Conservation (phyloP, 805 yeast genomes). For the Zygosaccharomyces bisporus region DNA sequence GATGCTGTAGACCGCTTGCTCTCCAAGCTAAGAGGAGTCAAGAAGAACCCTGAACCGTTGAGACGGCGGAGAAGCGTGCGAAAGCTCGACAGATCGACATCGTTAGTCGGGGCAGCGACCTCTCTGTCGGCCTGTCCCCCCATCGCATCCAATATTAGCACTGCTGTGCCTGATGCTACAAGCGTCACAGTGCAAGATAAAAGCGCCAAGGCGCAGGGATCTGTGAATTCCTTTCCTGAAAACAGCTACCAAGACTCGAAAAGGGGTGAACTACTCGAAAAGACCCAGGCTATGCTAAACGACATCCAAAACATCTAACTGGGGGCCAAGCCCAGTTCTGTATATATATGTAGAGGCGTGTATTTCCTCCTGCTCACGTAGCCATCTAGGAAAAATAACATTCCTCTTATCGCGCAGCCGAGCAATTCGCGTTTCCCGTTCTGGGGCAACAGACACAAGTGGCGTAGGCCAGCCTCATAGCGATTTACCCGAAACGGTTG, state of each 20-base stretch:
- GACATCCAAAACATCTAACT: conserved; percentile 29
- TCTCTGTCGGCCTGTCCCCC: background rate
- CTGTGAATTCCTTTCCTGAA: background rate
- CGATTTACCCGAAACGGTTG: conserved; percentile 5
- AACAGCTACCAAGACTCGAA: background rate
- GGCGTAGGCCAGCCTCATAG: conserved; percentile 4
- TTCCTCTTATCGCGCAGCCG: background rate
- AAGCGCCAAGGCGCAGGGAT: conserved; percentile 4
- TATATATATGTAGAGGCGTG: background rate
- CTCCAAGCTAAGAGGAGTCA: conserved; percentile 27
- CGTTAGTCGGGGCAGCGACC: background rate
- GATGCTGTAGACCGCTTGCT: conserved; percentile 30
- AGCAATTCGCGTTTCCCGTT: conserved; percentile 1
- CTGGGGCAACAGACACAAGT: background rate
- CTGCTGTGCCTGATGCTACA: background rate
- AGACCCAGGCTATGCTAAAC: conserved; percentile 30
- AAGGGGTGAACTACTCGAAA: conserved; percentile 20
- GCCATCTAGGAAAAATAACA: background rate
- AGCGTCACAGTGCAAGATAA: background rate
- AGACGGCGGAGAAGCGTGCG: conserved; percentile 22
- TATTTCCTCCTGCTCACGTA: background rate
- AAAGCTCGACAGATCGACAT: conserved; percentile 7
- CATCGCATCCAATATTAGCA: background rate
- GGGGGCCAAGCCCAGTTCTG: background rate
- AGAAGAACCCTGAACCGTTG: conserved; percentile 16